Evolutionary conservation across 176 grass and related monocot genomes (phyloP), one percentile per base, ranked within the genome.

Genomic region (Oryza brachyantha): DNA sequence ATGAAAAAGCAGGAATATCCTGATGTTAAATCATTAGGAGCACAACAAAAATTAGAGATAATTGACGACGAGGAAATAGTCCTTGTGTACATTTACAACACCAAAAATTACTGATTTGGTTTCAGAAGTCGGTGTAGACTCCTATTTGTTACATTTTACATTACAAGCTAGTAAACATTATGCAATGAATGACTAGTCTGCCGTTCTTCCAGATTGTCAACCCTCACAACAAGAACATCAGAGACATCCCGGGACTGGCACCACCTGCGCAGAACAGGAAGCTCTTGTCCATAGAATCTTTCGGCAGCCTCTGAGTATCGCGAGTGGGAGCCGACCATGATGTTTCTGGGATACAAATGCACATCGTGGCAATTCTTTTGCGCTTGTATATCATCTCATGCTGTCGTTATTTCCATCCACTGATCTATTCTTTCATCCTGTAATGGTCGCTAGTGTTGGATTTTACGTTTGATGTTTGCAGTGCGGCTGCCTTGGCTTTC

Each of bases 231-330:
- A 98, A 98, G 67, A 89, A 16, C 83, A 98, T 98, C 54, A 76
- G 76, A 83, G 92, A 98, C 25, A 98, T 98, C 70, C 96, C 96
- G 0, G 96, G 96, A 14, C 83, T 98, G 70, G 95, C 96, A 13
- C 96, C 96, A 74, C 96, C 96, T 29, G 92, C 91, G n/a, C 90
- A 91, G 82, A 85, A 88, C 70, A 85, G 90, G 84, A 94, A 81
- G 50, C 81, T 98, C 41, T 70, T 98, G 75, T 93, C 92, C 11
- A 36, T 73, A 4, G 68, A 93, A 45, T 3, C 65, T 64, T 90
- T 93, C 17, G 25, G 45, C 55, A 66, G 84, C 66, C 62, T 86
- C 7, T 89, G 84, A 96, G 57, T 19, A 54, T 64, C 67, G 52
- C 32, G 39, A 41, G 52, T 72, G 32, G 64, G 43, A 74, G 45